Percentiles rank a stretch among this genome's conserved stretches.
phyloP scores from a whole-genome alignment of 1,139 yeast genomes.

The Geotrichum aggregatum region DNA sequence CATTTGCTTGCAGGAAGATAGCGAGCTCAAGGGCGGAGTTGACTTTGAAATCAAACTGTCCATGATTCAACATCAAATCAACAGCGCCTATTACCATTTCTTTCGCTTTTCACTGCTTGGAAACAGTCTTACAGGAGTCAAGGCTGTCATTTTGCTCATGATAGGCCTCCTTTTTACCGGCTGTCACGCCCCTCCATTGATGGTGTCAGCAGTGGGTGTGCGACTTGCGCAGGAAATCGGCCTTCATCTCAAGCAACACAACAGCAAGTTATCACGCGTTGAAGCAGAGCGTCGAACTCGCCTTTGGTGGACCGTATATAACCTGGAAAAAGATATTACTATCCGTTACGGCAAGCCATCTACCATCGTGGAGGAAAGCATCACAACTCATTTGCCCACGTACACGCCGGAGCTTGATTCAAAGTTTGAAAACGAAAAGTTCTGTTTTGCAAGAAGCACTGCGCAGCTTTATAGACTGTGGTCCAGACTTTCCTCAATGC shows the following conservation, averaged over 20 bases:
- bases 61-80: background rate
- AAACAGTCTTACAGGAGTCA: slow-evolving; percentile 26
- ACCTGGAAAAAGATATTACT: slow-evolving; percentile 52
- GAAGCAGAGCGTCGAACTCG: slow-evolving; percentile 44
- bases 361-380: slow-evolving; percentile 48
- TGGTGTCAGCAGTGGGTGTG: slow-evolving; percentile 45
- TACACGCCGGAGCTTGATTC: slow-evolving; percentile 24
- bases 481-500: slow-evolving; percentile 29
- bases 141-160: slow-evolving; percentile 25
- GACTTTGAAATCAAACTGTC: background rate
- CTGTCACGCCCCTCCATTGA: background rate
- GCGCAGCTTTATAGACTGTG: slow-evolving; percentile 28
- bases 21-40: background rate
- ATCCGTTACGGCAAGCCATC: slow-evolving; percentile 61
- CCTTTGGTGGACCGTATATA: slow-evolving; percentile 57
- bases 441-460: slow-evolving; percentile 13
- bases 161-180: slow-evolving; percentile 25
- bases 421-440: slow-evolving; percentile 10
- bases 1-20: background rate
- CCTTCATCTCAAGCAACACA: slow-evolving; percentile 55
- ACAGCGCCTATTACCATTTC: slow-evolving; percentile 26
- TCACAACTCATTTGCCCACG: slow-evolving; percentile 25
- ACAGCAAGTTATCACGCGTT: slow-evolving; percentile 38
- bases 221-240: slow-evolving; percentile 65
- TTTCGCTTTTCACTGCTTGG: slow-evolving; percentile 24